These are phyloP conservation scores for Potentilla sterilis DNA, from an alignment of 306 rosid genomes.

Conservation along the genomic window DNA sequence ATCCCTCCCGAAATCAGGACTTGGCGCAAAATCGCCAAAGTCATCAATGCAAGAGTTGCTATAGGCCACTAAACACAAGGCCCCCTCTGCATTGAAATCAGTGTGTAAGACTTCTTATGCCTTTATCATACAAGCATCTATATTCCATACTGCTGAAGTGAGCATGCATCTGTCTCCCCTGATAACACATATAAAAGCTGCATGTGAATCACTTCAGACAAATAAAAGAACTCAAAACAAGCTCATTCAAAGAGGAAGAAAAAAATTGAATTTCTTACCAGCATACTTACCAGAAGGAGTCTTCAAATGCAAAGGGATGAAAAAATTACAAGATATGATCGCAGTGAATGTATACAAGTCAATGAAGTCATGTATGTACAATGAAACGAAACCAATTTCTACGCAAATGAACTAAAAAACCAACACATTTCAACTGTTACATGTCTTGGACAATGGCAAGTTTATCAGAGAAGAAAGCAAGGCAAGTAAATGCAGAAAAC, in stretches of 20 bases:
- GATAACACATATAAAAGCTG: not conserved
- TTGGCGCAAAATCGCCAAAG: too few species aligned
- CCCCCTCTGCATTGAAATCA: too few species aligned
- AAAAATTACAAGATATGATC: not conserved
- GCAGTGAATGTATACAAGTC: not conserved
- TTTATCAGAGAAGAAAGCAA: constrained; percentile 13
- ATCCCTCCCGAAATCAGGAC: too few species aligned
- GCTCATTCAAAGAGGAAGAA: not conserved
- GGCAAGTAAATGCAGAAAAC: not conserved
- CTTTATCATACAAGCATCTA: too few species aligned
- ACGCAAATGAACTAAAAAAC: not conserved
- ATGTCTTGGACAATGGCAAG: not conserved
- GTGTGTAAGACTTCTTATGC: too few species aligned
- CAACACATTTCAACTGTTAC: not conserved
- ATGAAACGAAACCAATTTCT: not conserved
- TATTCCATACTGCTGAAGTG: too few species aligned
- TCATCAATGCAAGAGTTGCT: too few species aligned
- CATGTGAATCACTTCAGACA: too few species aligned
- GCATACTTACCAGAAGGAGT: not conserved
- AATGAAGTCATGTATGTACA: not conserved
- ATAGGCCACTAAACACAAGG: too few species aligned
- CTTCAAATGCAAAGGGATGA: not conserved
- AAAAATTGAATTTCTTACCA: not conserved
- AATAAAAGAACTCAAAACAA: too few species aligned
- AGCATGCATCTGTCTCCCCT: not conserved